Percentiles rank a stretch among this genome's conserved stretches.
phyloP scores from a whole-genome alignment of 345 rosid genomes.

The Syzygium aromaticum region DNA sequence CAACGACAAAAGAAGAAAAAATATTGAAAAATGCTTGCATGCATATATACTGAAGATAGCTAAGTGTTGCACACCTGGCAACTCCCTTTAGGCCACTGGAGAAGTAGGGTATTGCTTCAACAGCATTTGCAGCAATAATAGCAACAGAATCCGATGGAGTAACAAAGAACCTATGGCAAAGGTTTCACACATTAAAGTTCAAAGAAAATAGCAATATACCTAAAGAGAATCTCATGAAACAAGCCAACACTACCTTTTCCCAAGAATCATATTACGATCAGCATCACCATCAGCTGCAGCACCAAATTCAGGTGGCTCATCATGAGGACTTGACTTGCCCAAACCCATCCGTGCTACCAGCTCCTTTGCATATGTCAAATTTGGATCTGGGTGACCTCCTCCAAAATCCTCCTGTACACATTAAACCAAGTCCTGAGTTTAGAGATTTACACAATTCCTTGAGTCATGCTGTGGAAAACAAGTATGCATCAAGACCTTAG shows the following conservation, averaged over 20 bases:
- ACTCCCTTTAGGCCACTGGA: constrained; percentile 95
- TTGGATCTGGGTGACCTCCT: constrained; percentile 99
- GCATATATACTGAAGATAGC: neutral
- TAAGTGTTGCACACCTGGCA: constrained; percentile 54
- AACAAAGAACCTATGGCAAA: constrained; percentile 72
- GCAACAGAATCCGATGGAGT: constrained; percentile 99
- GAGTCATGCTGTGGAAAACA: neutral
- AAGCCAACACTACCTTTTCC: constrained; percentile 59
- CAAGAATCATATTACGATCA: constrained; percentile 98
- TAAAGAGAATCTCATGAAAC: neutral
- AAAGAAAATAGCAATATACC: neutral
- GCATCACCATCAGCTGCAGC: constrained; percentile 99
- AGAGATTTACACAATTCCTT: neutral
- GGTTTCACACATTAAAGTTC: neutral
- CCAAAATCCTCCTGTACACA: constrained; percentile 90
- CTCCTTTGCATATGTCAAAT: constrained; percentile 96
- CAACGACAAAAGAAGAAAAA: neutral
- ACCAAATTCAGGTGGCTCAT: constrained; percentile 95
- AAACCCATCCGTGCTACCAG: constrained; percentile 94
- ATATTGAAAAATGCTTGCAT: neutral
- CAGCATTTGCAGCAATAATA: constrained; percentile 96
- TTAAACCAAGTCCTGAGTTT: neutral
- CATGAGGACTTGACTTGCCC: constrained; percentile 57
- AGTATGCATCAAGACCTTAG: constrained; percentile 51
- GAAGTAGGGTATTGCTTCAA: constrained; percentile 86